These are phyloP conservation scores for Epichloe glyceriae DNA, from an alignment of 2,329 filamentous ascomycete genomes.

Conservation along the genomic window DNA sequence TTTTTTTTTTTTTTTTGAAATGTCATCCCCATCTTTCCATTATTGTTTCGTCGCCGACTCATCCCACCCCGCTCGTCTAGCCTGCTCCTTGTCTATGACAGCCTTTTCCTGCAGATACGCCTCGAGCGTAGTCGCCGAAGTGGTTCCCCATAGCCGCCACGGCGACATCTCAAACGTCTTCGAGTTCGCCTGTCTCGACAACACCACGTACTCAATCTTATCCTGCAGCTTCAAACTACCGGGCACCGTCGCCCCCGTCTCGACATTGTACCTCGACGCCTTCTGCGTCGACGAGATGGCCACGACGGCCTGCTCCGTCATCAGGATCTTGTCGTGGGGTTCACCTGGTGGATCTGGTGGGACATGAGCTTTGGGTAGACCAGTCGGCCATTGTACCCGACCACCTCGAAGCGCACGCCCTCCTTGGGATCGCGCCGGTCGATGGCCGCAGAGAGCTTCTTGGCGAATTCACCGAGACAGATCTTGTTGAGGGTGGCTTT, in stretches of 20 bases:
- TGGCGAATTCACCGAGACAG: conserved; percentile 39
- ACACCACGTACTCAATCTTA: conserved; percentile 51
- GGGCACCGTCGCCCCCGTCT: conserved; percentile 26
- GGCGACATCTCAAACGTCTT: conserved; percentile 32
- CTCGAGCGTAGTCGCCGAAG: conserved; percentile 38
- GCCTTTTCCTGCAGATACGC: conserved; percentile 23
- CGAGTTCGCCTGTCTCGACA: conserved; percentile 36
- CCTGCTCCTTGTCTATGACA: conserved; percentile 20
- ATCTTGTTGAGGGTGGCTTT: conserved; percentile 33
- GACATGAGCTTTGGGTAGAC: conserved; percentile 39
- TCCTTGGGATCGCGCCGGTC: conserved; percentile 34
- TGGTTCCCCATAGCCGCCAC: conserved; percentile 56
- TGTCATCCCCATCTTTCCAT: not conserved
- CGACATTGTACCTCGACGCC: conserved; percentile 28
- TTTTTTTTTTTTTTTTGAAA: not conserved
- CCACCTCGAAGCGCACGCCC: conserved; percentile 39
- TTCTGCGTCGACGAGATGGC: conserved; percentile 44
- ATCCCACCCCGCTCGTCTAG: conserved; percentile 21
- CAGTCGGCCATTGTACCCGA: conserved; percentile 31
- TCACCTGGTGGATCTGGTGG: conserved; percentile 37
- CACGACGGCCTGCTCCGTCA: conserved; percentile 43
- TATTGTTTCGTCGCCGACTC: conserved; percentile 4
- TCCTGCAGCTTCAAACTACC: conserved; percentile 38
- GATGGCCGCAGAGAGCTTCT: conserved; percentile 40
- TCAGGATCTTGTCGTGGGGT: conserved; percentile 24